phyloP scores from a whole-genome alignment of 768 basidiomycete genomes.

The Russula sp. region DNA sequence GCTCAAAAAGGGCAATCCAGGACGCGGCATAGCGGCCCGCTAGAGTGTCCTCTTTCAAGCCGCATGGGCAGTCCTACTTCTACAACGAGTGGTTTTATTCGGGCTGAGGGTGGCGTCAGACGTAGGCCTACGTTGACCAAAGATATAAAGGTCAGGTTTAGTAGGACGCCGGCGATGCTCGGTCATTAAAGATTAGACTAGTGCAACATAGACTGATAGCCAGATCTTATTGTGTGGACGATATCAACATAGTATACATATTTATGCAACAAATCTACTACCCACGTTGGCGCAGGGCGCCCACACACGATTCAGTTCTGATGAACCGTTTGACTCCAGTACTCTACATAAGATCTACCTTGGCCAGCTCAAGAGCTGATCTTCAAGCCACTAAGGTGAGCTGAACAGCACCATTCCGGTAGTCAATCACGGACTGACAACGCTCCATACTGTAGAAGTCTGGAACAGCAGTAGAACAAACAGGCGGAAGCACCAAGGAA shows the following conservation, averaged over 20 bases:
- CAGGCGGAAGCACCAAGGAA: neutral
- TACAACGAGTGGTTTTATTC: too few relatives aligned
- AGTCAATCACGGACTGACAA: neutral
- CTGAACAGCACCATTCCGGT: neutral
- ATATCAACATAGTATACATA: constrained; percentile 3
- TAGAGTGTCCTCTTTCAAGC: neutral
- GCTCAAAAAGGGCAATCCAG: neutral
- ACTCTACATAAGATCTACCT: constrained; percentile 19
- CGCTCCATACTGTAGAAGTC: neutral
- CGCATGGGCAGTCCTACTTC: neutral
- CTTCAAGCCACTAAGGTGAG: neutral
- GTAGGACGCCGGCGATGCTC: neutral
- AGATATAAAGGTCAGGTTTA: neutral
- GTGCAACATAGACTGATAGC: neutral
- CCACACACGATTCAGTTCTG: neutral
- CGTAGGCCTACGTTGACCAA: neutral
- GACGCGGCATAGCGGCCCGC: constrained; percentile 16
- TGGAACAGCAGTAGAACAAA: neutral
- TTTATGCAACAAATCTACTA: neutral
- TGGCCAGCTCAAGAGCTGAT: constrained; percentile 4
- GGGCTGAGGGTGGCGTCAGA: too few relatives aligned
- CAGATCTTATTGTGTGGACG: neutral
- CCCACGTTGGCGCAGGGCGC: neutral
- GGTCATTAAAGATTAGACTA: neutral
- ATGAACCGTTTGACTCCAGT: constrained; percentile 18